phyloP scores from a whole-genome alignment of 768 basidiomycete genomes.

The Russula abietina region DNA sequence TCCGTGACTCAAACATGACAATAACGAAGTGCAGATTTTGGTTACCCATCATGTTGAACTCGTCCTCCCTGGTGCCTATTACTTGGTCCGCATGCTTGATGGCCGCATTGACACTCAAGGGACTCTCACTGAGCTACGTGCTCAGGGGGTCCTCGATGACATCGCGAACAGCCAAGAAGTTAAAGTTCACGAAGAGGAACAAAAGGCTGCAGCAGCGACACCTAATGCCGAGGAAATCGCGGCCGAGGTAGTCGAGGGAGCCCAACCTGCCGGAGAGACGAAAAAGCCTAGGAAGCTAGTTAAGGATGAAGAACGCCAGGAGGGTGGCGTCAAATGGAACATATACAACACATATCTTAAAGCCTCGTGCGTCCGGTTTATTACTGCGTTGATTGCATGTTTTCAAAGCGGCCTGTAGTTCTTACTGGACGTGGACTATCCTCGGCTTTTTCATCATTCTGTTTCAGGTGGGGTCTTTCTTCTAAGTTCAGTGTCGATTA shows the following conservation, averaged over 20 bases:
- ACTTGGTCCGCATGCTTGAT: conserved; percentile 73
- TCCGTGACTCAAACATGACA: background rate
- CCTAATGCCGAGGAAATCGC: conserved; percentile 30
- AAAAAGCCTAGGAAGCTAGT: conserved; percentile 71
- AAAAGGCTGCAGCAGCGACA: conserved; percentile 22
- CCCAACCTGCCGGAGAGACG: conserved; percentile 30
- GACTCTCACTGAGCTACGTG: conserved; percentile 55
- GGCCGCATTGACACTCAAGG: conserved; percentile 77
- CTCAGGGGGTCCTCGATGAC: conserved; percentile 53
- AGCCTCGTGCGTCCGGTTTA: conserved; percentile 49
- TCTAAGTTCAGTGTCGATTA: background rate
- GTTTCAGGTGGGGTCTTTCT: conserved; percentile 28
- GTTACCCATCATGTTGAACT: conserved; percentile 85
- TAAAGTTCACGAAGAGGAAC: conserved; percentile 42
- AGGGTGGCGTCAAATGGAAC: conserved; percentile 76
- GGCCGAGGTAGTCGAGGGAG: conserved; percentile 26
- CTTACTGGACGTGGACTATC: conserved; percentile 63
- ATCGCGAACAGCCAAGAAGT: conserved; percentile 51
- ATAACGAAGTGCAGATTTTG: conserved; percentile 39
- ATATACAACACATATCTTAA: conserved; percentile 59
- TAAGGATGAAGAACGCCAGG: conserved; percentile 76
- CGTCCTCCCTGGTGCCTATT: conserved; percentile 65
- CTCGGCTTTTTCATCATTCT: conserved; percentile 44
- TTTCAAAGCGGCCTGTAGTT: conserved; percentile 33
- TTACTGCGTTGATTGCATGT: background rate